Evolutionary conservation across 257 asterid species (phyloP).

Genomic region (Cruciata laevipes): DNA sequence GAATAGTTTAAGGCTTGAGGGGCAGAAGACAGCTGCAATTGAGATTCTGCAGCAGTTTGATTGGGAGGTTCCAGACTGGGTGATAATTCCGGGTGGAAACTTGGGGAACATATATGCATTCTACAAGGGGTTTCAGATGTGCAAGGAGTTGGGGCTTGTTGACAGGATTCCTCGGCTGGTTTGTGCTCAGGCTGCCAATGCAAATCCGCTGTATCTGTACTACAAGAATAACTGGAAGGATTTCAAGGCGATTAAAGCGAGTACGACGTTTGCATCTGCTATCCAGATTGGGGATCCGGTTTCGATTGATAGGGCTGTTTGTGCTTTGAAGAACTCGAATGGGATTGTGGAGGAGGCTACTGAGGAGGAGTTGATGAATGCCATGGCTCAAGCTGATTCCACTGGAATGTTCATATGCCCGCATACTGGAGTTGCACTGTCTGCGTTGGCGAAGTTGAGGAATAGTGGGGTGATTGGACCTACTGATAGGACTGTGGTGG

Average conservation of each 20-base stretch:
- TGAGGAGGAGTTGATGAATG: conserved; percentile 87
- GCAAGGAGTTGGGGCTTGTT: conserved; percentile 77
- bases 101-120: conserved; percentile 81
- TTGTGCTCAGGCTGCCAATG: conserved; percentile 87
- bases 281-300: conserved; percentile 92
- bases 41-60: conserved; percentile 82
- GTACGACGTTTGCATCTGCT: conserved; percentile 77
- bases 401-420: conserved; percentile 95
- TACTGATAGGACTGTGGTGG: conserved; percentile 75
- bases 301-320: conserved; percentile 77
- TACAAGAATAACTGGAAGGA: conserved; percentile 76
- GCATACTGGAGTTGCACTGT: conserved; percentile 82
- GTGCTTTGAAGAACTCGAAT: conserved; percentile 48
- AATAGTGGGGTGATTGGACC: conserved; percentile 57
- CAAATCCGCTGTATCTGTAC: conserved; percentile 67
- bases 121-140: conserved; percentile 79
- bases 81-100: conserved; percentile 82
- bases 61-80: conserved; percentile 94
- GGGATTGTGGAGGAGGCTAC: conserved; percentile 93
- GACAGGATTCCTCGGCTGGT: conserved; percentile 74
- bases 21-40: conserved; percentile 85
- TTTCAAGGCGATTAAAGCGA: conserved; percentile 69
- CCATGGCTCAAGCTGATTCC: conserved; percentile 86
- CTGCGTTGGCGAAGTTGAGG: conserved; percentile 70
- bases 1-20: conserved; percentile 75